Conservation (phyloP, 768 basidiomycete species). For the Boletus subparvulus region DNA sequence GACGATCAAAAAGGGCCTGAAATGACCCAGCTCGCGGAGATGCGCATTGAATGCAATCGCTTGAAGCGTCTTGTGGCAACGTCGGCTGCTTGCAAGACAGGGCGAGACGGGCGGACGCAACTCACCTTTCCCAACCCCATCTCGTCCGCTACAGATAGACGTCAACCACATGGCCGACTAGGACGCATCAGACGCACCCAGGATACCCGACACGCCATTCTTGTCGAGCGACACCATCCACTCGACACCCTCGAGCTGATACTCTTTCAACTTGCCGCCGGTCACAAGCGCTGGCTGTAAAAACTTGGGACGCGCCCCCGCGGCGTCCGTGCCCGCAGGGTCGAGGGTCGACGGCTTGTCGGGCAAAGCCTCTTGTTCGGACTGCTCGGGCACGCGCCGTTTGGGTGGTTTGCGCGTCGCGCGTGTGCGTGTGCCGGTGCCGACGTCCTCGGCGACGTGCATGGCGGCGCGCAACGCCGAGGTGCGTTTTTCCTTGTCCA, state of each 20-base stretch:
- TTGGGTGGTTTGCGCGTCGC: constrained; percentile 4
- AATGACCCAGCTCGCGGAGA: constrained; percentile 69
- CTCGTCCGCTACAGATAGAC: constrained; percentile 68
- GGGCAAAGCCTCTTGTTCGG: background rate
- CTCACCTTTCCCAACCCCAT: constrained; percentile 89
- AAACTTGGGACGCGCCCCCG: constrained; percentile 40
- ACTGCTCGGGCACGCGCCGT: constrained; percentile 7
- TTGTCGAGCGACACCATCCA: constrained; percentile 92
- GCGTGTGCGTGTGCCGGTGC: constrained; percentile 15
- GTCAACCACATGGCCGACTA: constrained; percentile 12
- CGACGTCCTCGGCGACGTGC: constrained; percentile 12
- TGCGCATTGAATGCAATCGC: constrained; percentile 93
- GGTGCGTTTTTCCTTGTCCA: constrained; percentile 57
- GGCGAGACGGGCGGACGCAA: background rate
- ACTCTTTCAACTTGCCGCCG: constrained; percentile 82
- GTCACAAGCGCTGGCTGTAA: constrained; percentile 79
- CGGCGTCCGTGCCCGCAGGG: background rate
- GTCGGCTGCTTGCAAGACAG: background rate
- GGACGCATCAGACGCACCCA: constrained; percentile 48
- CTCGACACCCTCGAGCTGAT: constrained; percentile 91
- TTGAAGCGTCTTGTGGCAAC: constrained; percentile 73
- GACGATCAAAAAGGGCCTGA: constrained; percentile 81
- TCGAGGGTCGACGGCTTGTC: constrained; percentile 15
- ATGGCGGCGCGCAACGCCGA: constrained; percentile 31
- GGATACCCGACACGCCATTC: constrained; percentile 80